Base-by-base conservation (phyloP, 2,329 filamentous ascomycete genomes). In the Calonectria pauciramosa region DNA sequence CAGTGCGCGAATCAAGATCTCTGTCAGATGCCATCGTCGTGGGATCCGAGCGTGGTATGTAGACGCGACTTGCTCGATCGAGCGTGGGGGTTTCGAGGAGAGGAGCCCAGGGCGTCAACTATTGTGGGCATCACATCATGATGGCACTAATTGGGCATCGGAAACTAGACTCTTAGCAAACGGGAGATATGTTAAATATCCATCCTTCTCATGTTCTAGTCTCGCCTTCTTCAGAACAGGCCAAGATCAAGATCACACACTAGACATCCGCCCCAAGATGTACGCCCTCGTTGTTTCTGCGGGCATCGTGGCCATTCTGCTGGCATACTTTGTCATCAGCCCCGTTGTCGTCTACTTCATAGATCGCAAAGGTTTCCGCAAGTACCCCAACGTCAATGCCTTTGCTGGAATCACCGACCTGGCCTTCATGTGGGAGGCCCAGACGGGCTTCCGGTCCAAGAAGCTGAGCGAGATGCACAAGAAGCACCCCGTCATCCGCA, bases 381-480 rank as follows among this genome's bases (percentile, higher is more conserved):
- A 75, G 2, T 82, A 79, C 34, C 79, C 78, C n/a, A 71, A 56
- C 68, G 75, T 80, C n/a, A 76, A 79, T n/a, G 59, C 75, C 2
- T 28, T 81, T 11, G 73, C 75, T 1, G 79, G 79, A 26, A 70
- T 80, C 23, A 76, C 76, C 11, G 77, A 80, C 4, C 47, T 80
- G 9, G 74, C 71, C 23, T 81, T 78, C 26, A 68, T 79, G 49
- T 23, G 74, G n/a, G 72, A 81, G 69, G 68, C 78, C 23, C 76
- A 79, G 7, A 76, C 81, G 56, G 80, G 77, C 82, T 77, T 88
- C 87, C 75, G 89, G 84, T 54, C 87, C 83, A 49, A 85, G 86
- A 80, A 88, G 86, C 67, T 88, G 83, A n/a, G 87, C 84, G 86
- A 88, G 72, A 78, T 88, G 51, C 89, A 90, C 80, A 86, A 87